These are phyloP conservation scores for Coprinopsis strossmayeri DNA, from an alignment of 768 basidiomycete species.

Conservation along the genomic window DNA sequence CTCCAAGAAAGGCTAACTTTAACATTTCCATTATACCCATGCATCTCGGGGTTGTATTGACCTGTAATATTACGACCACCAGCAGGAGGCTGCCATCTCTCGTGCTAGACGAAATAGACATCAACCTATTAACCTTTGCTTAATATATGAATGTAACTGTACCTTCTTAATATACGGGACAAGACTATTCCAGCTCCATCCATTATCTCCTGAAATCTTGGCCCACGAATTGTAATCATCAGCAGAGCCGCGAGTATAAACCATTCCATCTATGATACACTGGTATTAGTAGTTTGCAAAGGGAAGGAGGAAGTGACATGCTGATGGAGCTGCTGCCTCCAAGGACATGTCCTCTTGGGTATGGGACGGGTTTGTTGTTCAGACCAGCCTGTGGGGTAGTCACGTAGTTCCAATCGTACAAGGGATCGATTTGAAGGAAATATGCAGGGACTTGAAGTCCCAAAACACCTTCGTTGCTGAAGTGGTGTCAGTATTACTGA, in stretches of 20 bases:
- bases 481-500: neutral
- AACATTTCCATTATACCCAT: conserved; percentile 27
- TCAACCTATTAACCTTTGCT: neutral
- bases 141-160: conserved; percentile 14
- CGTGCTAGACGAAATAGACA: conserved; percentile 21
- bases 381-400: conserved; percentile 15
- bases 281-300: neutral
- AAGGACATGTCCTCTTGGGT: conserved; percentile 12
- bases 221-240: conserved; percentile 8
- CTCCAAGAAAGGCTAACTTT: conserved; percentile 26
- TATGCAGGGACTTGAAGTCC: conserved; percentile 15
- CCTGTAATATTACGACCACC: conserved; percentile 31
- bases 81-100: conserved; percentile 27
- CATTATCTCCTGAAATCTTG: conserved; percentile 4
- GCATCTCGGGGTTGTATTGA: conserved; percentile 29
- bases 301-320: conserved; percentile 3
- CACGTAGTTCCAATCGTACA: conserved; percentile 16
- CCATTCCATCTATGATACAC: conserved; percentile 4
- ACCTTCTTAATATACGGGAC: neutral
- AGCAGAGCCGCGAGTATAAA: conserved; percentile 6
- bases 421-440: conserved; percentile 2
- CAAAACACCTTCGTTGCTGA: conserved; percentile 11
- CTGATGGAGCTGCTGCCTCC: conserved; percentile 16
- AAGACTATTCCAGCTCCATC: conserved; percentile 4
- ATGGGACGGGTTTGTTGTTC: conserved; percentile 7